phyloP scores from a whole-genome alignment of 345 rosid species.

The Gossypium herbaceum region DNA sequence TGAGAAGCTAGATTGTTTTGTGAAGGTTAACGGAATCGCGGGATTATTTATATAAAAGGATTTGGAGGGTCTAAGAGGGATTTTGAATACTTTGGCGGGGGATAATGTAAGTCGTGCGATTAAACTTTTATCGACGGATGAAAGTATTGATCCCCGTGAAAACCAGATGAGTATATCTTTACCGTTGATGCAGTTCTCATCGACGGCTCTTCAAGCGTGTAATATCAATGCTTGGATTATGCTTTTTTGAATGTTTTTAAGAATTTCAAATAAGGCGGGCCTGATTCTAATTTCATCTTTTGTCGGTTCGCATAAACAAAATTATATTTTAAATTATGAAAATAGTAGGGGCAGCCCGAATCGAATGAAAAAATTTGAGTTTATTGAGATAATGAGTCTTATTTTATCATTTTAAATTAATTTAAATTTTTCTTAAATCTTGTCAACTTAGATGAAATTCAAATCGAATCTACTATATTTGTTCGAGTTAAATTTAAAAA shows the following conservation, averaged over 20 bases:
- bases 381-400: too few relatives aligned
- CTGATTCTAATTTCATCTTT: background rate
- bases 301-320: background rate
- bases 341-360: too few relatives aligned
- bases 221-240: background rate
- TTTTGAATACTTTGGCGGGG: conserved; percentile 3
- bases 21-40: too few relatives aligned
- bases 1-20: background rate
- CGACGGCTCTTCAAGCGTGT: background rate
- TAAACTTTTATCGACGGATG: background rate
- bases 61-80: background rate
- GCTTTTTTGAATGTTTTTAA: background rate
- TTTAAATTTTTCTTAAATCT: too few relatives aligned
- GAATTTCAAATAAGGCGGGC: background rate
- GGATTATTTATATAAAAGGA: background rate
- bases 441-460: too few relatives aligned
- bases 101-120: background rate
- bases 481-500: too few relatives aligned
- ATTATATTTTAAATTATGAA: too few relatives aligned
- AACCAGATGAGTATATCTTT: background rate
- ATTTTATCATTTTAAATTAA: too few relatives aligned
- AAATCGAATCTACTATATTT: too few relatives aligned
- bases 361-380: too few relatives aligned
- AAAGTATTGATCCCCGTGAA: background rate
- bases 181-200: background rate